Evolutionary conservation across 192 early-diverging fungal genomes (phyloP).

Genomic region (Coemansia sp.): DNA sequence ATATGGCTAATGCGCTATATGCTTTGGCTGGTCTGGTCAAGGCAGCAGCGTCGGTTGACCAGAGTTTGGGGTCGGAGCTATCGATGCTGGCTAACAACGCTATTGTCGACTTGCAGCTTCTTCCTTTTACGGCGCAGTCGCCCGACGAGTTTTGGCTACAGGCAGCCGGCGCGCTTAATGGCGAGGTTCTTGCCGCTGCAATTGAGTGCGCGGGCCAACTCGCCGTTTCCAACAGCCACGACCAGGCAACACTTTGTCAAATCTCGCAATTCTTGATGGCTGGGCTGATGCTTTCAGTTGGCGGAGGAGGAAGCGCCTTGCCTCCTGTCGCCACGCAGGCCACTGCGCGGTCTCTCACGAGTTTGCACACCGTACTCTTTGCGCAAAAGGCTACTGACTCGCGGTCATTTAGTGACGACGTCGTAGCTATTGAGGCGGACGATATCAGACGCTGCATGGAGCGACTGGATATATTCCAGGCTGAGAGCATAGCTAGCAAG

Average conservation of each 20-base stretch:
- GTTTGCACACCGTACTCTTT: conserved; percentile 6
- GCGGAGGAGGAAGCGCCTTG: neutral
- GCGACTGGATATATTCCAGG: conserved; percentile 26
- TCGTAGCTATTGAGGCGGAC: conserved; percentile 22
- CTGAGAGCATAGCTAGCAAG: neutral
- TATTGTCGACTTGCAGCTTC: conserved; percentile 4
- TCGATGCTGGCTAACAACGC: conserved; percentile 6
- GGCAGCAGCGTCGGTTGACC: conserved; percentile 12
- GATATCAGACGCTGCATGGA: conserved; percentile 39
- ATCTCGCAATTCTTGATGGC: conserved; percentile 29
- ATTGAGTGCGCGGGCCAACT: conserved; percentile 29
- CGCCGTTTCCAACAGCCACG: conserved; percentile 18
- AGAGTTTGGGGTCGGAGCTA: conserved; percentile 19
- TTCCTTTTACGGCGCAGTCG: neutral
- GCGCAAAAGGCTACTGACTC: neutral
- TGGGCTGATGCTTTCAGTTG: conserved; percentile 8
- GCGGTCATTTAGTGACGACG: conserved; percentile 20
- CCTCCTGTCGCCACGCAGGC: conserved; percentile 14
- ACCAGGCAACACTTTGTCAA: conserved; percentile 11
- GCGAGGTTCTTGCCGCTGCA: conserved; percentile 26
- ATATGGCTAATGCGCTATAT: conserved; percentile 21
- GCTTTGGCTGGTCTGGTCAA: conserved; percentile 24
- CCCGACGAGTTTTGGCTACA: conserved; percentile 18
- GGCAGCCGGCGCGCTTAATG: conserved; percentile 4
- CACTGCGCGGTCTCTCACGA: conserved; percentile 14